Evolutionary conservation across 352 stramenopile species (phyloP).

Genomic region (Pythium brachiatum): DNA sequence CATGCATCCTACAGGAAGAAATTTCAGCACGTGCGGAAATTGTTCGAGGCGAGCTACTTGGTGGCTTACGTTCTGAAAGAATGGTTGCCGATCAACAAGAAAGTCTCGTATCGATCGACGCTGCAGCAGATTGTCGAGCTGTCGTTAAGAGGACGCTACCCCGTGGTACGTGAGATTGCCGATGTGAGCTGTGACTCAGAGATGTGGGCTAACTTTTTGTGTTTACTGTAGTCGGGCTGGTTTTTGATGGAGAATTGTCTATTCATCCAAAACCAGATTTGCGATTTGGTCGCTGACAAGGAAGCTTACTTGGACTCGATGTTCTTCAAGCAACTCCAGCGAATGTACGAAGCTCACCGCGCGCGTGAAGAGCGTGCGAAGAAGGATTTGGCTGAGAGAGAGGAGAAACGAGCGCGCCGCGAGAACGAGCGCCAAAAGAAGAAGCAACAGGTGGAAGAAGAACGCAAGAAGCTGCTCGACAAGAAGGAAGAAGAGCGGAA

Average conservation of each 20-base stretch:
- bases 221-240: constrained; percentile 52
- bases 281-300: constrained; percentile 70
- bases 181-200: background rate
- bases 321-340: constrained; percentile 84
- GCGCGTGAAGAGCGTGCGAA: constrained; percentile 52
- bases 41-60: constrained; percentile 84
- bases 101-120: constrained; percentile 79
- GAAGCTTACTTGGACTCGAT: constrained; percentile 77
- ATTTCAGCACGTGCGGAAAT: constrained; percentile 70
- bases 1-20: constrained; percentile 66
- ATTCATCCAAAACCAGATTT: constrained; percentile 81
- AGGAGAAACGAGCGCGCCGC: constrained; percentile 42
- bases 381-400: constrained; percentile 56
- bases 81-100: constrained; percentile 85
- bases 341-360: constrained; percentile 62
- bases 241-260: constrained; percentile 84
- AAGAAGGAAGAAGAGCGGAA: constrained; percentile 61
- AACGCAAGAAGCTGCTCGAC: constrained; percentile 28
- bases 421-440: constrained; percentile 29
- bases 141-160: constrained; percentile 69
- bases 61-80: constrained; percentile 84
- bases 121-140: constrained; percentile 81
- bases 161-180: constrained; percentile 44
- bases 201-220: background rate
- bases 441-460: constrained; percentile 27